These are phyloP conservation scores for Drechslerella stenobrocha DNA, from an alignment of 2,329 filamentous ascomycete genomes.

Conservation along the genomic window DNA sequence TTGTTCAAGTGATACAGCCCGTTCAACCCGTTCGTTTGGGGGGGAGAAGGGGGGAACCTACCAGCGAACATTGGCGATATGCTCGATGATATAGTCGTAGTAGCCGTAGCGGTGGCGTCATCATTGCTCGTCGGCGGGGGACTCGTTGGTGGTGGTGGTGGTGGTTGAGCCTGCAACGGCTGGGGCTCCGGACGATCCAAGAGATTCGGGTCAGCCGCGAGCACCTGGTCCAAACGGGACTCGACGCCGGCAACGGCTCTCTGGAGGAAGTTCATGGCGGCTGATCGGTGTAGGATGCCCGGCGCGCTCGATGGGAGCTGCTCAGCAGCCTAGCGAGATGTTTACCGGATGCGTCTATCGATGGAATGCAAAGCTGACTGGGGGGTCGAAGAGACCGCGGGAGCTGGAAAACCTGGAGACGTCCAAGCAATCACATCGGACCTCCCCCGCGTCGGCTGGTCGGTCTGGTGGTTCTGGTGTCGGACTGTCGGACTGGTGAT, in stretches of 20 bases:
- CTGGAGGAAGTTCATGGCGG: conserved; percentile 66
- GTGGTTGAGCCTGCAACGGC: conserved; percentile 55
- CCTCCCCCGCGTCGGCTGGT: not conserved
- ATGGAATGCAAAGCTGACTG: not conserved
- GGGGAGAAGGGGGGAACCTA: not conserved
- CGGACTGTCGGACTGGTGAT: not conserved
- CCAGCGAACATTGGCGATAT: not conserved
- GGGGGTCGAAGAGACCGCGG: too few species aligned
- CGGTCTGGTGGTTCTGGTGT: not conserved
- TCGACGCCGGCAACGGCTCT: conserved; percentile 93
- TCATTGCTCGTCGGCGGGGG: not conserved
- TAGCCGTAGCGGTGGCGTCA: not conserved
- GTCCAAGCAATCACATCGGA: conserved; percentile 2
- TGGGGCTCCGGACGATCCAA: conserved; percentile 54
- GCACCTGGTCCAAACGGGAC: conserved; percentile 85
- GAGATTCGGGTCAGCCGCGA: conserved; percentile 69
- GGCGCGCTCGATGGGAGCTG: too few species aligned
- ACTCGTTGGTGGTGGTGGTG: conserved; percentile 54
- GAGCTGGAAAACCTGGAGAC: not conserved
- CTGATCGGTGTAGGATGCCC: too few species aligned
- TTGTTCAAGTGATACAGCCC: too few species aligned
- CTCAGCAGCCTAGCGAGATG: too few species aligned
- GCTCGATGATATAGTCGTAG: not conserved
- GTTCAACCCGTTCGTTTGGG: not conserved
- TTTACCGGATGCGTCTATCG: not conserved